Evolutionary conservation across 2,329 filamentous ascomycete genomes (phyloP).

Genomic region (Fonsecaea multimorphosa): DNA sequence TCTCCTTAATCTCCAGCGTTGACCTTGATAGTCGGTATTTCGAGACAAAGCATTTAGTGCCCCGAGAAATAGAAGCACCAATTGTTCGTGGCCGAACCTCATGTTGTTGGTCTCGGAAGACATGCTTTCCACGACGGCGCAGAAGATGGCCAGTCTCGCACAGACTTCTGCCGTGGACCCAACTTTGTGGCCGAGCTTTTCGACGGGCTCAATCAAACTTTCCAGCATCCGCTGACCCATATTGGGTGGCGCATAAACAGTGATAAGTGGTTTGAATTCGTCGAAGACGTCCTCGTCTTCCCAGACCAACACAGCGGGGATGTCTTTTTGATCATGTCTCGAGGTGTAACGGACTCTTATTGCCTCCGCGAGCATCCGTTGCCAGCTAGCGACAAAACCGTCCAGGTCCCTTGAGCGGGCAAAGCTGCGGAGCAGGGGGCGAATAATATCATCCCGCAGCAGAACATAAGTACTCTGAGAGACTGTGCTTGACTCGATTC

Average conservation of each 20-base stretch:
- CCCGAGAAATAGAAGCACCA: slow-evolving; percentile 10
- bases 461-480: slow-evolving; percentile 39
- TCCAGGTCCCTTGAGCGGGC: slow-evolving; percentile 49
- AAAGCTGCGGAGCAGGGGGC: slow-evolving; percentile 51
- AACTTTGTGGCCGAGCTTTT: slow-evolving; percentile 22
- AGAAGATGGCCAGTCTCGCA: slow-evolving; percentile 32
- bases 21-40: slow-evolving; percentile 36
- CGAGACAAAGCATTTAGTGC: slow-evolving; percentile 24
- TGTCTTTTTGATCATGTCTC: slow-evolving; percentile 38
- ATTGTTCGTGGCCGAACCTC: slow-evolving; percentile 8
- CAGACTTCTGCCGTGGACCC: slow-evolving; percentile 31
- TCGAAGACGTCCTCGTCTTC: slow-evolving; percentile 53
- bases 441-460: slow-evolving; percentile 48
- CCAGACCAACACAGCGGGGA: slow-evolving; percentile 47
- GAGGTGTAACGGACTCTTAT: slow-evolving; percentile 41
- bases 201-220: slow-evolving; percentile 26
- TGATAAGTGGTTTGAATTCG: slow-evolving; percentile 40
- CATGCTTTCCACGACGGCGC: slow-evolving; percentile 21
- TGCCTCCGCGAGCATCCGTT: slow-evolving; percentile 46
- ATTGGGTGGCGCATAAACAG: slow-evolving; percentile 25
- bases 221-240: slow-evolving; percentile 27
- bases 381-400: slow-evolving; percentile 51
- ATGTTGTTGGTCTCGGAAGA: neutral
- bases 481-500: slow-evolving; percentile 31
- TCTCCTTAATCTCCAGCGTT: slow-evolving; percentile 38